A percentile compares a stretch with the other conserved stretches of the same genome.
Evolutionary conservation across 345 rosid species (phyloP).

Genomic region (Gossypium stocksii): DNA sequence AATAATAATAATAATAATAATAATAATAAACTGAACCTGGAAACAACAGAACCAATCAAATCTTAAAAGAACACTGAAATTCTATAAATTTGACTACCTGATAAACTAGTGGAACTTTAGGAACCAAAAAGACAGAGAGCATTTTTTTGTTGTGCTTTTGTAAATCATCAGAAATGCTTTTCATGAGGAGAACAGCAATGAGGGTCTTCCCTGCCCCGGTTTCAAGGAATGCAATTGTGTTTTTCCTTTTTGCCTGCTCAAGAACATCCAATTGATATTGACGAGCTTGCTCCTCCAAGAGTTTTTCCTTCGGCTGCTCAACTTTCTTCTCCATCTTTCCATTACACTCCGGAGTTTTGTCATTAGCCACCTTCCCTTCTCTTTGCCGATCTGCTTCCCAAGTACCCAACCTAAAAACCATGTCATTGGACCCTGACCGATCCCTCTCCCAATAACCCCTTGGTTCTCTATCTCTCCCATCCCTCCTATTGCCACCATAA

Average conservation of each 20-base stretch:
- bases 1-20: conserved; percentile 11
- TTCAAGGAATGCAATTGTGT: conserved; percentile 96
- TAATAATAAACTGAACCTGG: conserved; percentile 12
- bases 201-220: conserved; percentile 99
- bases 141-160: conserved; percentile 61
- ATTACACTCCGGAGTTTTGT: conserved; percentile 34
- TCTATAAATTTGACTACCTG: conserved; percentile 48
- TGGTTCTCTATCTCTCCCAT: conserved; percentile 53
- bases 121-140: conserved; percentile 94
- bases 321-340: conserved; percentile 45
- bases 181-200: conserved; percentile 88
- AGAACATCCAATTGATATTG: conserved; percentile 92
- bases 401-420: conserved; percentile 67
- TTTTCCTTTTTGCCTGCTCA: conserved; percentile 84
- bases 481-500: conserved; percentile 41
- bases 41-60: conserved; percentile 7
- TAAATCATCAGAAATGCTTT: conserved; percentile 58
- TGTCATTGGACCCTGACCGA: conserved; percentile 55
- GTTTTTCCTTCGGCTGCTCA: conserved; percentile 61
- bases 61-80: neutral
- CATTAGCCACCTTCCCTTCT: conserved; percentile 44
- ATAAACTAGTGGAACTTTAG: conserved; percentile 94
- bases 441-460: conserved; percentile 99
- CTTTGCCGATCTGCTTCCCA: conserved; percentile 73
- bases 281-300: conserved; percentile 86